Base-by-base conservation (phyloP, 2,329 filamentous ascomycete genomes). In the Clarireedia paspali region DNA sequence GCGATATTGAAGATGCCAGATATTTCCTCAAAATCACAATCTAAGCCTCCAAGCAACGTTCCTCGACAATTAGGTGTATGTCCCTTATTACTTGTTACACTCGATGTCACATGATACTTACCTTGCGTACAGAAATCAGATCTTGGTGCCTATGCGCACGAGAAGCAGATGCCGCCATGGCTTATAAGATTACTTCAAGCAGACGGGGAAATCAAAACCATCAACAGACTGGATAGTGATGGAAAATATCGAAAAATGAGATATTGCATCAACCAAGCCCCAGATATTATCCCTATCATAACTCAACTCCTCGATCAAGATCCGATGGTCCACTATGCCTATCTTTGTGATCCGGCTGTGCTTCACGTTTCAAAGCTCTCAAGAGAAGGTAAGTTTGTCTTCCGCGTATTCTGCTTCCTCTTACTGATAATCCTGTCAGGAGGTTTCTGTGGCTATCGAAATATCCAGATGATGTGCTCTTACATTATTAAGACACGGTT, bases 381-480 rank as follows among this genome's bases (percentile, higher is more conserved):
- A n/a, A 78, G 76, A 58, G 91, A 96, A 73, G 83, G 83, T 79
- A 69, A 34, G 63, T 14, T n/a, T 17, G n/a, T 50, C n/a, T n/a
- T 26, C 39, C 34, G 3, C 34, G 12, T 3, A 20, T 2, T n/a
- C 9, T 15, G 34, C 48, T 27, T 47, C 20, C 51, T 59, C 42
- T 60, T 42, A 26, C 36, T 9, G 27, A 54, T 4, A 2, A 30
- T 10, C 26, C 27, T 5, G 12, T 15, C 23, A 82, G 91, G 91
- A 23, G 88, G 90, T 5, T 97, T 97, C 69, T 97, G 92, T 68
- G 92, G 92, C 3, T 97, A 96, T 69, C 82, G 92, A 42, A 97
- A 95, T 67, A 95, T 96, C 34, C 94, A 97, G 69, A 95, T 95
- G 84, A 72, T 96, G 63, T 75, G 87, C 14, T 92, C 91, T 0